A percentile compares a stretch with the other conserved stretches of the same genome.
phyloP scores from a whole-genome alignment of 306 rosid genomes.

The Trichosanthes truncata region DNA sequence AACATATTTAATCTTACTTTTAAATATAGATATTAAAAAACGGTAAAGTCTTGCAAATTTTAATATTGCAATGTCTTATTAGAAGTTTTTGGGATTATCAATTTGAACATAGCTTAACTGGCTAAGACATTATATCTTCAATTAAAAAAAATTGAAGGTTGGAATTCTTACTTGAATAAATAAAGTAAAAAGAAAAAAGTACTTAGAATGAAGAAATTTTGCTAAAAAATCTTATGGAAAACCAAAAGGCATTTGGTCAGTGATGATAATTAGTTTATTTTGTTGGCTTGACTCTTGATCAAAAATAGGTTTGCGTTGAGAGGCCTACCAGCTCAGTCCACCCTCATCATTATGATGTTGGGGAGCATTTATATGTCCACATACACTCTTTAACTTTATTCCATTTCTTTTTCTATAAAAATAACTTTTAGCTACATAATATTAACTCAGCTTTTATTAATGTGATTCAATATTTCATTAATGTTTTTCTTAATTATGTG shows the following conservation, averaged over 20 bases:
- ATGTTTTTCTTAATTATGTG: background rate
- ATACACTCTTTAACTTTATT: background rate
- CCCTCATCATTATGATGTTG: background rate
- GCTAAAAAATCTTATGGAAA: background rate
- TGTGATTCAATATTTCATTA: background rate
- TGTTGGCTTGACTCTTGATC: background rate
- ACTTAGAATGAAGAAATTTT: too few relatives aligned
- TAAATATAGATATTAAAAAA: too few relatives aligned
- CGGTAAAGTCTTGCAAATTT: too few relatives aligned
- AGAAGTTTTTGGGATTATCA: too few relatives aligned
- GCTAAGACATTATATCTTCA: too few relatives aligned
- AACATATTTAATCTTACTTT: too few relatives aligned
- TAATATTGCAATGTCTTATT: too few relatives aligned
- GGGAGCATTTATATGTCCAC: background rate
- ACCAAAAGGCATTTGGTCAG: background rate
- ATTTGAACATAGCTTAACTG: too few relatives aligned
- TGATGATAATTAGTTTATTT: background rate
- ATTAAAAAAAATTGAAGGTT: too few relatives aligned
- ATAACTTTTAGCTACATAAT: too few relatives aligned
- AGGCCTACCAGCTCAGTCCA: background rate
- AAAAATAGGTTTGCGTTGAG: background rate
- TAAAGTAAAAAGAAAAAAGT: too few relatives aligned
- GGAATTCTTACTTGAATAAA: too few relatives aligned
- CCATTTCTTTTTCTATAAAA: background rate
- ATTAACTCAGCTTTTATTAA: background rate